Percentiles rank a stretch among this genome's conserved stretches.
phyloP scores from a whole-genome alignment of 2,329 filamentous ascomycete species.

The Colletotrichum nymphaeae region DNA sequence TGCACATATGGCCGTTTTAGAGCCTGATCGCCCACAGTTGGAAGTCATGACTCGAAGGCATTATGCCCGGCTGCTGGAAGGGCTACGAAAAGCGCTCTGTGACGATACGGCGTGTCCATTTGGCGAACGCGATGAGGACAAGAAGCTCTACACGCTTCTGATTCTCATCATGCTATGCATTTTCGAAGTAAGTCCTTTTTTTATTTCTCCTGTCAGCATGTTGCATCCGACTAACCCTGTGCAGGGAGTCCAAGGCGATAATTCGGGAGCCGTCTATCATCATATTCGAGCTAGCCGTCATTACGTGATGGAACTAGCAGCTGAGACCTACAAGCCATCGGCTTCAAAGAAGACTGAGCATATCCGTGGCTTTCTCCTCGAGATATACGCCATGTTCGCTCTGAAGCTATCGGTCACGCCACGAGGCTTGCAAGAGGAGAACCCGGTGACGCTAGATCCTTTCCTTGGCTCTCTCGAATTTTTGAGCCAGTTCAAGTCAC shows the following conservation, averaged over 20 bases:
- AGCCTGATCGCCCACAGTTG: not conserved
- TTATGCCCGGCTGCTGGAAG: not conserved
- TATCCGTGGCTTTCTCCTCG: not conserved
- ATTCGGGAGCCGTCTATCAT: not conserved
- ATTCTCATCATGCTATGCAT: not conserved
- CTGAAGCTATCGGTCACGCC: not conserved
- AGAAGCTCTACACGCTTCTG: not conserved
- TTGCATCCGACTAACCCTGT: not conserved
- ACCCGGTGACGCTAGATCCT: not conserved
- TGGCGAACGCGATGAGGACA: not conserved
- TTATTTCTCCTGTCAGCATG: not conserved
- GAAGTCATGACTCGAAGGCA: not conserved
- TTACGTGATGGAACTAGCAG: not conserved
- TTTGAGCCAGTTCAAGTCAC: not conserved
- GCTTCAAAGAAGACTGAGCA: not conserved
- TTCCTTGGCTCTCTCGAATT: not conserved
- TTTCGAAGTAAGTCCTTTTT: not conserved
- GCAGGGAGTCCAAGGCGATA: not conserved
- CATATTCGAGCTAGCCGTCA: not conserved
- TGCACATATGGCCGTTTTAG: not conserved
- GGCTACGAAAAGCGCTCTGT: not conserved
- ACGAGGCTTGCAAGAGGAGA: not conserved
- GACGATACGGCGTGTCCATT: not conserved
- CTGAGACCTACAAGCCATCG: not conserved
- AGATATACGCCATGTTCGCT: not conserved